These are phyloP conservation scores for Letharia columbiana DNA, from an alignment of 495 filamentous ascomycete species.

Conservation along the genomic window DNA sequence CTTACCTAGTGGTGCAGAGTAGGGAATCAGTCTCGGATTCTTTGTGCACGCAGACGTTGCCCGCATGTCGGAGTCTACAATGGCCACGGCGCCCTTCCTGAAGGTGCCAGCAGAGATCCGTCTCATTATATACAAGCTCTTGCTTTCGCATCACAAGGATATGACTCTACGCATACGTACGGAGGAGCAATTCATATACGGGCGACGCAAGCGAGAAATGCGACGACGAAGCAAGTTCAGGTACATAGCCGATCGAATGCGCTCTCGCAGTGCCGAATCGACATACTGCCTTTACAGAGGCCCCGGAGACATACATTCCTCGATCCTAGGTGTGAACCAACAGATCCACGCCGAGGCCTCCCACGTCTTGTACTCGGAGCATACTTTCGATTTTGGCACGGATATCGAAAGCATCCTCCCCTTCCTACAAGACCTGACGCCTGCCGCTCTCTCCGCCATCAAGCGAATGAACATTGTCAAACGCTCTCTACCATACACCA, in stretches of 20 bases:
- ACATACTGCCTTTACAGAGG: slow-evolving; percentile 10
- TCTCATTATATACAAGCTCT: slow-evolving; percentile 35
- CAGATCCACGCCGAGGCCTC: slow-evolving; percentile 42
- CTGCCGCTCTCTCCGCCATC: slow-evolving; percentile 34
- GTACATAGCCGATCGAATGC: slow-evolving; percentile 19
- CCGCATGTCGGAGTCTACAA: not conserved
- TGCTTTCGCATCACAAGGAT: slow-evolving; percentile 29
- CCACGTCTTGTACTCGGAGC: slow-evolving; percentile 41
- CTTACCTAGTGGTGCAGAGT: not conserved
- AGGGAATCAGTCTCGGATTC: not conserved
- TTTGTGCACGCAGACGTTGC: not conserved
- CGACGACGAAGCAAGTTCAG: slow-evolving; percentile 12
- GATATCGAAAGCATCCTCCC: slow-evolving; percentile 47
- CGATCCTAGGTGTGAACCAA: slow-evolving; percentile 37
- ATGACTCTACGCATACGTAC: slow-evolving; percentile 12
- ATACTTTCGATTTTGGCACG: slow-evolving; percentile 44
- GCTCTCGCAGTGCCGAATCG: slow-evolving; percentile 18
- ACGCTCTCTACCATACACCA: slow-evolving; percentile 37
- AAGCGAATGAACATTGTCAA: slow-evolving; percentile 40
- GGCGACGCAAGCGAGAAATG: slow-evolving; percentile 4
- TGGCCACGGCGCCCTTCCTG: slow-evolving; percentile 18
- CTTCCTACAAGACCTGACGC: slow-evolving; percentile 47
- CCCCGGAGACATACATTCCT: slow-evolving; percentile 24
- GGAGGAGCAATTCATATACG: slow-evolving; percentile 9
- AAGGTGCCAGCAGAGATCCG: slow-evolving; percentile 35